These are phyloP conservation scores for Kodamaea kakaduensis DNA, from an alignment of 805 yeast species.

Conservation along the genomic window DNA sequence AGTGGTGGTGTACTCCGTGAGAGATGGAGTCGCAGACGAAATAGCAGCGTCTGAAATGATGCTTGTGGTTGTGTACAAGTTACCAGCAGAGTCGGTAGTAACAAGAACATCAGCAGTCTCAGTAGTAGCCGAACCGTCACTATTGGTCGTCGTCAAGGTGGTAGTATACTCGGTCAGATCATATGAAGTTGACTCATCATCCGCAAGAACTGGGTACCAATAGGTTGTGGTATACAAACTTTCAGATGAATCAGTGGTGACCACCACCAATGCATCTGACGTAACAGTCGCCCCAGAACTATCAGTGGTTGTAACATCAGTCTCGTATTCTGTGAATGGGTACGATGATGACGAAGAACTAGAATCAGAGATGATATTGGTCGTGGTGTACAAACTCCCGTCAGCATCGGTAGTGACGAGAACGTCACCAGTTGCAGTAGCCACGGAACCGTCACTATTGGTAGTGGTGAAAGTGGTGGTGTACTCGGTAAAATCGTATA, in stretches of 20 bases:
- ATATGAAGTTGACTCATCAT: constrained; percentile 3
- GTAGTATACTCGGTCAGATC: constrained; percentile 15
- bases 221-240: constrained; percentile 13
- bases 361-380: too few relatives aligned
- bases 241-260: constrained; percentile 14
- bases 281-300: constrained; percentile 15
- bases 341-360: background rate
- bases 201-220: constrained; percentile 2
- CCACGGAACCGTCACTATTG: constrained; percentile 11
- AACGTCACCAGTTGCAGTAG: constrained; percentile 18
- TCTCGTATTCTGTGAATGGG: constrained; percentile 7
- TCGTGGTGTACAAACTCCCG: constrained; percentile 15
- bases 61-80: constrained; percentile 13
- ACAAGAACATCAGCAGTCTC: constrained; percentile 18
- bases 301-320: constrained; percentile 3
- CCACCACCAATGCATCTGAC: constrained; percentile 2
- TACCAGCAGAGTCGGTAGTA: constrained; percentile 15
- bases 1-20: constrained; percentile 17
- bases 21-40: constrained; percentile 8
- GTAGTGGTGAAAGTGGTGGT: constrained; percentile 17
- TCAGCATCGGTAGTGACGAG: constrained; percentile 17
- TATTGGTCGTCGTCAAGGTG: constrained; percentile 13
- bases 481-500: constrained; percentile 11
- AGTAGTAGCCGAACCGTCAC: constrained; percentile 14
- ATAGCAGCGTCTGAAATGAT: constrained; percentile 9